Evolutionary conservation across 139 green algal genomes (phyloP).

Genomic region (Chlamydomonas sp.): DNA sequence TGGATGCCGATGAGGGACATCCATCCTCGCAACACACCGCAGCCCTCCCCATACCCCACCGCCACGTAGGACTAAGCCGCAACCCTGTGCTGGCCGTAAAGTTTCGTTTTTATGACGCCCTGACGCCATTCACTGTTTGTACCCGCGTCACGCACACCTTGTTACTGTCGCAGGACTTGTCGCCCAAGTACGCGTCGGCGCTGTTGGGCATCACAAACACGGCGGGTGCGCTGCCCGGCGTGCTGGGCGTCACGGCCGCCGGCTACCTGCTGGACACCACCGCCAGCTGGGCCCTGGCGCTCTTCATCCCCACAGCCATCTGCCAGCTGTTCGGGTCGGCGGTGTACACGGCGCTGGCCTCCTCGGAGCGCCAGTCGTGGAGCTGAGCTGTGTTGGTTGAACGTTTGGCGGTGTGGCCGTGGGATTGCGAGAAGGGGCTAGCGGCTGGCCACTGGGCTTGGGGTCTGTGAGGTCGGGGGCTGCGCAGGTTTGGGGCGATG

Average conservation of each 20-base stretch:
- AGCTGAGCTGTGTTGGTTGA: constrained; percentile 41
- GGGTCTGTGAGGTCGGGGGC: no score
- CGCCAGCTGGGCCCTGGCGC: constrained; percentile 77
- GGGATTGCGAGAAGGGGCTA: no score
- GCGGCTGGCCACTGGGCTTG: no score
- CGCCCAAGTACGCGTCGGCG: constrained; percentile 82
- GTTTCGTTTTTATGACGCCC: no score
- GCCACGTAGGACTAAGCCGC: no score
- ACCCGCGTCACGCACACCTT: background rate
- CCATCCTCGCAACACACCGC: no score
- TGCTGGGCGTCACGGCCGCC: constrained; percentile 86
- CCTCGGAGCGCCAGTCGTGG: constrained; percentile 84
- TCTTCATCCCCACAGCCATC: constrained; percentile 87
- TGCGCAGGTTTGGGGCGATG: no score
- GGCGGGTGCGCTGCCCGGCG: constrained; percentile 88
- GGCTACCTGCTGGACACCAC: constrained; percentile 83
- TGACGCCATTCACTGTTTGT: background rate
- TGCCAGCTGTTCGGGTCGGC: constrained; percentile 85
- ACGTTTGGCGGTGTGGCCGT: no score
- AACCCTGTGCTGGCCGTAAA: no score
- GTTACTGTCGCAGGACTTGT: constrained; percentile 76
- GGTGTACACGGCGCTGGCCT: constrained; percentile 85
- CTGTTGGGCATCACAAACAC: constrained; percentile 97
- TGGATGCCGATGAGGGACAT: no score
- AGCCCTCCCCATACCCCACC: no score